Base-by-base conservation (phyloP, 306 rosid species). In the Rosa chinensis region DNA sequence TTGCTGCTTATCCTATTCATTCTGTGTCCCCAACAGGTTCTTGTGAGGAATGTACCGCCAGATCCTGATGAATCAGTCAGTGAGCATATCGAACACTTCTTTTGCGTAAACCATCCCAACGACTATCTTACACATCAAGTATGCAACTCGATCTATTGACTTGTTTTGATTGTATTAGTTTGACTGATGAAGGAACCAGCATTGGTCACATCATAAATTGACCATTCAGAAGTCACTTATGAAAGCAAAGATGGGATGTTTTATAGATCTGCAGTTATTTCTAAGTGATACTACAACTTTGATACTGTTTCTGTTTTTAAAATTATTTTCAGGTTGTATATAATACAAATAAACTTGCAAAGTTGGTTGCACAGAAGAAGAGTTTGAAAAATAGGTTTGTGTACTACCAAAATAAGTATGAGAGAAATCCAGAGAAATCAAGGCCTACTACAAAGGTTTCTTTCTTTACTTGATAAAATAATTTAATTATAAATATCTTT, bases 41-140 rank as follows among this genome's bases (percentile, higher is more conserved):
- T 94, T 10, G 94, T 92, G 79, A 94, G 90, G 82, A 94, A 91
- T 80, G 94, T 92, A 80, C 98, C 98, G 49, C 92, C 92, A 53
- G 97, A 94, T 86, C 80, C 91, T 0, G 97, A 94, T 85, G 98
- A 94, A 83, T 82, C 98, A 75, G 82, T 94, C 88, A 85, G 89
- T 53, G 97, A 92, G 86, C 97, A 92, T 70, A 87, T 94, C 23
- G 97, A 94, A 79, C 98, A 94, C 84, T 94, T 94, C 84, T 94
- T 94, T 79, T 88, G 91, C 4, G 97, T 94, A 66, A 94, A 94
- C 81, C 97, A 94, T 81, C 95, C 98, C 6, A 90, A 91, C 47
- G 92, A 92, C 78, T 94, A 94, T 89, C 87, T 94, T 70, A 75
- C 92, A 68, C 99, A 94, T 86, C 96, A 87, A 47, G 99, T 91